A percentile compares a stretch with the other conserved stretches of the same genome.
These are phyloP conservation scores for Kwoniella sp. DNA, from an alignment of 768 basidiomycete species.

Conservation along the genomic window DNA sequence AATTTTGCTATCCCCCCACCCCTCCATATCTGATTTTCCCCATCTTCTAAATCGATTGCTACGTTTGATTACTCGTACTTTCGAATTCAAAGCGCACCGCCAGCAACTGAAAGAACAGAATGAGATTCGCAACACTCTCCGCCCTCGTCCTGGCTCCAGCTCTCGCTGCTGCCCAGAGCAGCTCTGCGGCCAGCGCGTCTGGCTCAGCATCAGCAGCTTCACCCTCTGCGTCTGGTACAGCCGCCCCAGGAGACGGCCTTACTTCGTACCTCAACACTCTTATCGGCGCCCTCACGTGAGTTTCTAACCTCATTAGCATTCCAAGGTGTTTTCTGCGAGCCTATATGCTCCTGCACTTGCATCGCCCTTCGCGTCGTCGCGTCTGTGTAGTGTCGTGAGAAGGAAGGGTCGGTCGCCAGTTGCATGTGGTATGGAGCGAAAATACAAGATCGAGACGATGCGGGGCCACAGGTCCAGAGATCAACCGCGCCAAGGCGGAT, in stretches of 20 bases:
- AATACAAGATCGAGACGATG: too few relatives aligned
- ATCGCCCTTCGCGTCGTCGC: not conserved
- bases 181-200: slow-evolving; percentile 14
- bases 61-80: too few relatives aligned
- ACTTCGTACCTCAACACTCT: slow-evolving; percentile 36
- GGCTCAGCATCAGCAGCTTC: slow-evolving; percentile 16
- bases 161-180: slow-evolving; percentile 52
- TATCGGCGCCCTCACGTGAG: slow-evolving; percentile 48
- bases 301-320: slow-evolving; percentile 2
- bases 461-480: not conserved
- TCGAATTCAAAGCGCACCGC: not conserved
- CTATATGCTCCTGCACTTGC: too few relatives aligned
- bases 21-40: not conserved
- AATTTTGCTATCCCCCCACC: not conserved
- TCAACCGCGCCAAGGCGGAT: not conserved
- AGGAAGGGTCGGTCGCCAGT: not conserved
- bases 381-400: not conserved
- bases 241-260: slow-evolving; percentile 2
- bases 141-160: slow-evolving; percentile 47
- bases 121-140: slow-evolving; percentile 32
- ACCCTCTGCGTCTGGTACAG: slow-evolving; percentile 5
- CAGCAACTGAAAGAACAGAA: slow-evolving; percentile 20
- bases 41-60: too few relatives aligned
- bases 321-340: too few relatives aligned
- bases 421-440: too few relatives aligned